These are phyloP conservation scores for Russula griseocarnosa DNA, from an alignment of 768 basidiomycete genomes.

Conservation along the genomic window DNA sequence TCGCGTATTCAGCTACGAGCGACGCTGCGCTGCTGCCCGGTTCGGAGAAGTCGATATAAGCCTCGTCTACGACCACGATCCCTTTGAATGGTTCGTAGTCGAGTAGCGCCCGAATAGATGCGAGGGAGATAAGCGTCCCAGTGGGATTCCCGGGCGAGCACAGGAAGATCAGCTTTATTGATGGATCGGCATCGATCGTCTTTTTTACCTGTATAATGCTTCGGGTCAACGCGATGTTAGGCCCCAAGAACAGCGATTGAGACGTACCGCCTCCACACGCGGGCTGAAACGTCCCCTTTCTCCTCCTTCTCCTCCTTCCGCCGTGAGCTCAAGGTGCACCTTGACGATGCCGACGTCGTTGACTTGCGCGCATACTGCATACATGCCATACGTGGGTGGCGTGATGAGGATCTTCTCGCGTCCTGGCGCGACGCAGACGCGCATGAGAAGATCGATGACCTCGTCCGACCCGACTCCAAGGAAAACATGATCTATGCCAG, in stretches of 20 bases:
- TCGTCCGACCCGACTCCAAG: conserved; percentile 97
- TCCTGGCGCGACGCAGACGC: conserved; percentile 77
- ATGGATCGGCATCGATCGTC: conserved; percentile 61
- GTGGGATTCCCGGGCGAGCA: conserved; percentile 98
- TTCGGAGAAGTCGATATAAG: conserved; percentile 91
- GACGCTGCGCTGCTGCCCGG: conserved; percentile 57
- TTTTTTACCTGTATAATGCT: conserved; percentile 57
- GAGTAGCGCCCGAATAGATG: conserved; percentile 62
- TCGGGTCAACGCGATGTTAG: neutral
- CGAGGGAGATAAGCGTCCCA: conserved; percentile 76
- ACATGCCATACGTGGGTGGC: conserved; percentile 99
- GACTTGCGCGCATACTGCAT: conserved; percentile 88
- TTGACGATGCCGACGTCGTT: conserved; percentile 86
- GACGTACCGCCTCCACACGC: conserved; percentile 63
- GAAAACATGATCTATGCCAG: conserved; percentile 63
- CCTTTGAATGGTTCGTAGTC: conserved; percentile 84
- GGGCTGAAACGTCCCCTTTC: conserved; percentile 69
- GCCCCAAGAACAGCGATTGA: neutral
- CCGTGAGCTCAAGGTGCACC: conserved; percentile 62
- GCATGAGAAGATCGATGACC: conserved; percentile 89
- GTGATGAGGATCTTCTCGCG: conserved; percentile 79
- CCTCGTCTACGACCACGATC: conserved; percentile 92
- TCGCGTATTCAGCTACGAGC: conserved; percentile 76
- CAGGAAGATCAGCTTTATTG: conserved; percentile 88
- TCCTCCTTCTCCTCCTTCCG: conserved; percentile 66